Evolutionary conservation across 768 basidiomycete species (phyloP), one percentile per base, ranked within the genome.

Genomic region (Royoungia palumana): DNA sequence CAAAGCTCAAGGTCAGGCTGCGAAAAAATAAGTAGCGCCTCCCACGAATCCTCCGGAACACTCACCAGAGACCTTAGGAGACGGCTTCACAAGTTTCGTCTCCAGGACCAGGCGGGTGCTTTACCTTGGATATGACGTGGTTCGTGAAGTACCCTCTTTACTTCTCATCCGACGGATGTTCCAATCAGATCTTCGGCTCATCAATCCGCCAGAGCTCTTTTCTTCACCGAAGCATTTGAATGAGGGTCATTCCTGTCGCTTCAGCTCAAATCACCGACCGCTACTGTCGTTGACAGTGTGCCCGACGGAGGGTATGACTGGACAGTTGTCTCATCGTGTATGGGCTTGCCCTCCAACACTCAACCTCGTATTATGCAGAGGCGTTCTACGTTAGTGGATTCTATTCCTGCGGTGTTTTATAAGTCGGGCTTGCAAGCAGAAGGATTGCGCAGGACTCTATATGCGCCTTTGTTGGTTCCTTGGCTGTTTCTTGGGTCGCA

Each of bases 281-380:
- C 39, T 50, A n/a, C 36, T 20, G 30, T 16, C 9, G 27, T 46
- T 11, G n/a, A n/a, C 5, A 41, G 60, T 6, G 44, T 59, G 11
- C 67, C 65, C 7, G 67, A 69, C 20, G 63, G 67, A 5, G 64
- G 63, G n/a, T 66, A 68, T 28, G 67, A 63, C 19, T 70, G 66
- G 64, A 60, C 63, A 2, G 57, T 69, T 13, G 59, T 69, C 44
- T 62, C 46, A 57, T 60, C 52, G 46, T 55, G 68, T 68, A 49
- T 25, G 62, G 24, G 35, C 27, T 38, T 10, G 30, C 40, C 42
- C 41, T 28, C 22, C 13, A 5, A 19, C 30, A n/a, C 49, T 44
- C 16, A 42, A 25, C 12, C 12, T 19, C 38, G 25, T 41, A 19
- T 25, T 35, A 25, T n/a, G 41, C 25, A 27, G 69, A 63, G 41